Evolutionary conservation across 345 rosid species (phyloP).

Genomic region (Ricinus communis): DNA sequence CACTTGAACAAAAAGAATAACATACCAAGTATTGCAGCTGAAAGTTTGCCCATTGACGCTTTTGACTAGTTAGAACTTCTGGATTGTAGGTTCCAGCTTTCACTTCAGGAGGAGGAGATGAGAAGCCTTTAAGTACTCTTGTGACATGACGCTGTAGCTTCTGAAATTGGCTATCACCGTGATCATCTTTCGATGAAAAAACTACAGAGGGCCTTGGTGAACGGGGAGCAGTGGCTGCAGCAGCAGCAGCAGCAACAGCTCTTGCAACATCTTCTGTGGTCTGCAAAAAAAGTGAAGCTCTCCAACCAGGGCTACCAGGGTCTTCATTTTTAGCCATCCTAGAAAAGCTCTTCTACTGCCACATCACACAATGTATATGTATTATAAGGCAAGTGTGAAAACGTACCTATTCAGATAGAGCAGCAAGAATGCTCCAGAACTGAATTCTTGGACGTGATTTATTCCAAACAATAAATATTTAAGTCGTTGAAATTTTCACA

Average conservation of each 20-base stretch:
- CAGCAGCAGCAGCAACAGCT: constrained; percentile 78
- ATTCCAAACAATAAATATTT: too few relatives aligned
- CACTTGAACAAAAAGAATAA: constrained; percentile 25
- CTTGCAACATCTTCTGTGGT: constrained; percentile 77
- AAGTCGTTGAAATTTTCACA: too few relatives aligned
- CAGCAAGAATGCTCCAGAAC: neutral
- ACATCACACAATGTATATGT: constrained; percentile 15
- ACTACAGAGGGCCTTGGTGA: constrained; percentile 88
- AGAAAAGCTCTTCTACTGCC: constrained; percentile 32
- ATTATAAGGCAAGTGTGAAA: constrained; percentile 1
- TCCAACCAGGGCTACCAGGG: constrained; percentile 79
- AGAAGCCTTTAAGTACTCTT: constrained; percentile 66
- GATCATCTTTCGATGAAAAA: constrained; percentile 67
- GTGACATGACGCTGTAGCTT: constrained; percentile 69
- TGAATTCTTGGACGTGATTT: too few relatives aligned
- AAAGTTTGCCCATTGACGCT: constrained; percentile 88
- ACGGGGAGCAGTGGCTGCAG: constrained; percentile 64
- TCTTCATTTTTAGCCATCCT: constrained; percentile 70
- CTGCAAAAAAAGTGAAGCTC: constrained; percentile 62
- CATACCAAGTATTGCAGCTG: constrained; percentile 88
- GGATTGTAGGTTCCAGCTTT: constrained; percentile 67
- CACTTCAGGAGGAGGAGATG: constrained; percentile 55
- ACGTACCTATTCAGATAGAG: neutral
- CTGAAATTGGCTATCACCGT: constrained; percentile 60
- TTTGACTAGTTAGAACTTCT: constrained; percentile 90